Base-by-base conservation (phyloP, 2,329 filamentous ascomycete genomes). In the Ceratocystis harringtonii region DNA sequence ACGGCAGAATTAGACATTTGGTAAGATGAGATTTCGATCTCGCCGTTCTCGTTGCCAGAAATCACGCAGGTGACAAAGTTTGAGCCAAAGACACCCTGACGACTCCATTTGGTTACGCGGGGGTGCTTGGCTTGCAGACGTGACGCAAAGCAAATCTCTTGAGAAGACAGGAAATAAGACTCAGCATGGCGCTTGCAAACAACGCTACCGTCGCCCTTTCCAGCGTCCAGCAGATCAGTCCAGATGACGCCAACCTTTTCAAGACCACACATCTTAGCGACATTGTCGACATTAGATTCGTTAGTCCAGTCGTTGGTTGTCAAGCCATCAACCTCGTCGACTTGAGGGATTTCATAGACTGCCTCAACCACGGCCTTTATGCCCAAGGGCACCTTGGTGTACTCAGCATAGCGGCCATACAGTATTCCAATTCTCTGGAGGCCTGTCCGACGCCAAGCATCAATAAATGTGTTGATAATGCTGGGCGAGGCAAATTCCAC, bases 11-110 rank as follows among this genome's bases (percentile, higher is more conserved):
- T 96, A 0, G 92, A 96, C 69, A 90, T 92, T 75, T 99, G 94
- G 72, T 97, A 99, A 0, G 92, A 86, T 3, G 90, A 89, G 68
- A 99, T 89, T 19, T 86, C 82, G 70, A 99, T 97, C 69, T 91
- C 86, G 65, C 92, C 90, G 61, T 89, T 80, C 69, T 94, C 89
- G 71, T 97, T 92, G 60, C 92, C 92, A n/a, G 90, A 92, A 68
- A 99, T 82, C 55, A 99, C 85, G 74, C 94, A 99, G 0, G 94
- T 97, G 61, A 99, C 92, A 74, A 97, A 97, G 73, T 95, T 94
- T 61, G 92, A 97, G 19, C 94, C 94, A 72, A 96, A 99, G 65
- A 83, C 83, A 58, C 92, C 94, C 2, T 89, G 95, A 71, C 96
- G 92, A 73, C 92, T 96, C 92, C 94, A 99, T 75, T 96, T 97